Evolutionary conservation across 345 rosid species (phyloP).

Genomic region (Excoecaria agallocha): DNA sequence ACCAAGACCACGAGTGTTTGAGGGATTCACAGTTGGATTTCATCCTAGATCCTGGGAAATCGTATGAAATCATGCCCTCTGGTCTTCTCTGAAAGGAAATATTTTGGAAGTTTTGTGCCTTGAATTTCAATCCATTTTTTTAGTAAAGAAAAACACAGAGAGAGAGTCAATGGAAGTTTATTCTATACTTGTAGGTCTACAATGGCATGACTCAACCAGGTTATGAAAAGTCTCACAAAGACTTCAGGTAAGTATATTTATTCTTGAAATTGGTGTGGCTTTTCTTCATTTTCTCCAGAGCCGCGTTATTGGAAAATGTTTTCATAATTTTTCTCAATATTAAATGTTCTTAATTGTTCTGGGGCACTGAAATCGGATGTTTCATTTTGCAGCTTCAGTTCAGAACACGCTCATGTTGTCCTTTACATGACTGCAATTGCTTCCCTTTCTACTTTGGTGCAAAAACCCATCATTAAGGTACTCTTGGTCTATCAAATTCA

Average conservation of each 20-base stretch:
- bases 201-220: slow-evolving; percentile 92
- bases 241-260: slow-evolving; percentile 52
- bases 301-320: neutral
- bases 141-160: neutral
- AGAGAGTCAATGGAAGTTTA: neutral
- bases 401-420: slow-evolving; percentile 70
- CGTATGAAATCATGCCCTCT: neutral
- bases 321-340: slow-evolving; percentile 2
- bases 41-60: no score
- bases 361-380: neutral
- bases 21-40: no score
- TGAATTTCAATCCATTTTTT: neutral
- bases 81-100: slow-evolving; percentile 8
- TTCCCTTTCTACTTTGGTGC: slow-evolving; percentile 62
- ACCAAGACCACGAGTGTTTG: no score
- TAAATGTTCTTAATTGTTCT: neutral
- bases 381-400: slow-evolving; percentile 54
- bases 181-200: slow-evolving; percentile 50
- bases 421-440: slow-evolving; percentile 91
- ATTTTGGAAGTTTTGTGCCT: neutral
- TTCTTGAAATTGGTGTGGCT: neutral
- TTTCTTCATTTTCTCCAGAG: neutral
- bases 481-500: slow-evolving; percentile 3
- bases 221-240: slow-evolving; percentile 52
- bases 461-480: slow-evolving; percentile 66